Percentiles rank a stretch among this genome's conserved stretches.
Evolutionary conservation across 2,329 filamentous ascomycete genomes (phyloP).

Genomic region (Lecanoromycetidae sp.): DNA sequence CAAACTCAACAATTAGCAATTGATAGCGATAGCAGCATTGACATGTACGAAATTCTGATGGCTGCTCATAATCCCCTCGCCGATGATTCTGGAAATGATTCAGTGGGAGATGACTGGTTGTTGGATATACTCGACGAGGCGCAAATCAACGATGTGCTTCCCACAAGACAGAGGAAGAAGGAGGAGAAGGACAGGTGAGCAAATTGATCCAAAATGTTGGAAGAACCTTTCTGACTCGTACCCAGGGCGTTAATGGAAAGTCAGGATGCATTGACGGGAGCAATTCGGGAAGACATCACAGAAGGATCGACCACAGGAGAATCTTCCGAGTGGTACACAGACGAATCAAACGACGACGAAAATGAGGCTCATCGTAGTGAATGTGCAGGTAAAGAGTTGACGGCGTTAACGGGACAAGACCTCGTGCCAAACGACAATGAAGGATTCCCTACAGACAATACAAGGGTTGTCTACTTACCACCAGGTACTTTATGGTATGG

Average conservation of each 20-base stretch:
- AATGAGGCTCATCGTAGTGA: neutral
- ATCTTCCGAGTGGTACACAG: neutral
- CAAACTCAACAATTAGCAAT: neutral
- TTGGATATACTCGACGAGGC: constrained; percentile 1
- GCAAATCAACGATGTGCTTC: neutral
- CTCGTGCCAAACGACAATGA: neutral
- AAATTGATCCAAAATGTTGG: neutral
- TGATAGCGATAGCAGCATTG: neutral
- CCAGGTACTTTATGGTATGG: neutral
- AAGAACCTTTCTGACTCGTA: neutral
- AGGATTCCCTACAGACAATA: neutral
- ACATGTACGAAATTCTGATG: neutral
- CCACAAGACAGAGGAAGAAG: neutral
- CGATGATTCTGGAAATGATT: neutral
- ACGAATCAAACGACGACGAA: neutral
- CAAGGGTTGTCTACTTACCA: neutral
- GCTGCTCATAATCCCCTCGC: neutral
- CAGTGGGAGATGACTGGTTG: neutral
- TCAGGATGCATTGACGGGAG: neutral
- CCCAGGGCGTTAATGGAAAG: neutral
- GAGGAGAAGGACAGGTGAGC: neutral
- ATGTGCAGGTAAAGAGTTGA: neutral
- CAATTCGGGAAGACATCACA: neutral
- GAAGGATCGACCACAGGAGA: neutral
- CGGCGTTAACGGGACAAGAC: neutral